Conservation (phyloP, 116 monocot species). For the Phalaenopsis hybrid region DNA sequence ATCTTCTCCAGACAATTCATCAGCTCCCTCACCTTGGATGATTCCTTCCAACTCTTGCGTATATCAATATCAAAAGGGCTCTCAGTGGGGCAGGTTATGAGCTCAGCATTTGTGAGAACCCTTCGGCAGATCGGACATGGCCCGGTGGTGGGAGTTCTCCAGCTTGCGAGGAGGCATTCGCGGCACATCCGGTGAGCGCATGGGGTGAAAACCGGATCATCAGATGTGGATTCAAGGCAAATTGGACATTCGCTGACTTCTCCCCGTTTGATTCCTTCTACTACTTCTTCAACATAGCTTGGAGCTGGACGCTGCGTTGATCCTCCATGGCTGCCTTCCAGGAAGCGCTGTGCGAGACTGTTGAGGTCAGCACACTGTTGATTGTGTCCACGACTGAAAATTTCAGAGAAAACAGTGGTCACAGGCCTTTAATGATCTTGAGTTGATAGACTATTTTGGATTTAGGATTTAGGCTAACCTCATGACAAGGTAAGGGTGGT, state of each 20-base stretch:
- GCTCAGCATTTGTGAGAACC: conserved; percentile 33
- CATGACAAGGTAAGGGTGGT: conserved; percentile 77
- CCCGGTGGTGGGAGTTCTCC: conserved; percentile 45
- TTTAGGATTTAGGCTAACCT: conserved; percentile 26
- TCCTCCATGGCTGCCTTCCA: conserved; percentile 9
- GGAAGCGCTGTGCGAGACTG: conserved; percentile 51
- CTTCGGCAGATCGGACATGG: conserved; percentile 76
- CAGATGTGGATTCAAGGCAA: conserved; percentile 78
- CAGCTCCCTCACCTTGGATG: conserved; percentile 60
- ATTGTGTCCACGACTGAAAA: conserved; percentile 36
- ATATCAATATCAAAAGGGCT: conserved; percentile 47
- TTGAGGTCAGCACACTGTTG: conserved; percentile 51
- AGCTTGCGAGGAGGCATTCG: conserved; percentile 72
- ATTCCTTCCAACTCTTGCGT: conserved; percentile 71
- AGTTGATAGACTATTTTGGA: background rate
- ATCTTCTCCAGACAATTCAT: conserved; percentile 38
- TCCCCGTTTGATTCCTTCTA: conserved; percentile 59
- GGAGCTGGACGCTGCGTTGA: conserved; percentile 1
- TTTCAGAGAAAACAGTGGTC: background rate
- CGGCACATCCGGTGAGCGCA: conserved; percentile 88
- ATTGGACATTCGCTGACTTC: conserved; percentile 74
- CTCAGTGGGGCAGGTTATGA: conserved; percentile 49
- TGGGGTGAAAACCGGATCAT: conserved; percentile 80
- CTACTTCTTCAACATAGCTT: conserved; percentile 70
- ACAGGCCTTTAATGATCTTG: too few species aligned